A percentile compares a stretch with the other conserved stretches of the same genome.
phyloP scores from a whole-genome alignment of 1,139 yeast species.

The Arxiozyma slooffiae region DNA sequence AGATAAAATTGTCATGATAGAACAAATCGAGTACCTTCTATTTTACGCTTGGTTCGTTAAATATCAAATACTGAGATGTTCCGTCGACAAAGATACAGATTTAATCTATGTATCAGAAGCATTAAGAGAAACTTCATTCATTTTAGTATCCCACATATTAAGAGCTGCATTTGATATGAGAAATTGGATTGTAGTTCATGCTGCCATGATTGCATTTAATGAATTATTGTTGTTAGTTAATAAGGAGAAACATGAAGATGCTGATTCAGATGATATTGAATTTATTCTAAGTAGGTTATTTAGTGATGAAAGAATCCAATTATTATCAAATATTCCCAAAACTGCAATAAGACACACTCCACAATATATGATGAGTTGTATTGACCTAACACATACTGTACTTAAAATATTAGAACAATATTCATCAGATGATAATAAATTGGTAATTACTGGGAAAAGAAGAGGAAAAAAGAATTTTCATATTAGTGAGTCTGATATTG shows the following conservation, averaged over 20 bases:
- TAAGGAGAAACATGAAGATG: slow-evolving; percentile 35
- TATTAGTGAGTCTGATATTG: slow-evolving; percentile 26
- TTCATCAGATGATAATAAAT: slow-evolving; percentile 52
- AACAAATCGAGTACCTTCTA: slow-evolving; percentile 45
- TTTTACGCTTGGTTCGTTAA: slow-evolving; percentile 64
- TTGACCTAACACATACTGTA: slow-evolving; percentile 58
- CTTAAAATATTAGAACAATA: slow-evolving; percentile 61
- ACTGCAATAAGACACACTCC: slow-evolving; percentile 59
- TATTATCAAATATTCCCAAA: slow-evolving; percentile 52
- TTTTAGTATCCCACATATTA: slow-evolving; percentile 48
- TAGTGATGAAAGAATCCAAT: slow-evolving; percentile 52
- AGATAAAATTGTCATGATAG: slow-evolving; percentile 30
- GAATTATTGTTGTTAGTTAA: slow-evolving; percentile 52
- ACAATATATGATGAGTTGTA: slow-evolving; percentile 48
- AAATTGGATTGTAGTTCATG: slow-evolving; percentile 54
- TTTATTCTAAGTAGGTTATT: slow-evolving; percentile 49
- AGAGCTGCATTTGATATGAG: slow-evolving; percentile 42
- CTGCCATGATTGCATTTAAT: slow-evolving; percentile 59
- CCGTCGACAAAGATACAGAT: slow-evolving; percentile 10
- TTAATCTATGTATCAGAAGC: slow-evolving; percentile 47
- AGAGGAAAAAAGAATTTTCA: slow-evolving; percentile 18
- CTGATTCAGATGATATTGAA: slow-evolving; percentile 35
- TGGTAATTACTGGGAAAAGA: slow-evolving; percentile 45
- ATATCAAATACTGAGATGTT: slow-evolving; percentile 32
- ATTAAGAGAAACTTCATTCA: slow-evolving; percentile 55